Base-by-base conservation (phyloP, 306 rosid genomes). In the Fragaria ananassa region DNA sequence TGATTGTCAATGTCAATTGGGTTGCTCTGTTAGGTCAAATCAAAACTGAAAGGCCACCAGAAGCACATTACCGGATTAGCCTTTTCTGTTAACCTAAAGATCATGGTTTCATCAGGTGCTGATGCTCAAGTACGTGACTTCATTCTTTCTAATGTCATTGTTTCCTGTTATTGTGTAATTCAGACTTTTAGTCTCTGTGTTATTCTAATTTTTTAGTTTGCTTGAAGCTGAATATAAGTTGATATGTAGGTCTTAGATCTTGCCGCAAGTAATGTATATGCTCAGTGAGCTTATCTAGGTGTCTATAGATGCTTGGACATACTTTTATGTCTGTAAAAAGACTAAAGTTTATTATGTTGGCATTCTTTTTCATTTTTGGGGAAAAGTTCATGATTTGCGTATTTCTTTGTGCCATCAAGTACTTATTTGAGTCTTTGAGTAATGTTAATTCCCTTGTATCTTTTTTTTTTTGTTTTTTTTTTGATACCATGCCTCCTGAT, bases 101-200 rank as follows among this genome's bases (percentile, higher is more conserved):
- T 91, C 75, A 76, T 91, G 80, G 91, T 91, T 79, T 88, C 96
- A 53, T 89, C 96, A 19, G 96, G 91, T 62, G 96, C 93, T 51
- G 96, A 91, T 84, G 96, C 93, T 74, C 88, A 91, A 12, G 96
- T 91, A 82, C 53, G 83, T 71, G 68, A 41, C 68, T 29, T 47
- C 25, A 56, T 54, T 34, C 18, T 50, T 35, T 12, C 56, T 42
- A 17, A 17, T 21, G 23, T 14, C 29, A 17, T 7, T 34, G 2
- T 31, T 44, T 47, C 54, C 8, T 15, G n/a, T 70, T 49, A 49
- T 18, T 70, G 21, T n/a, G 29, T 42, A 42, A 0, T 31, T 31
- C 34, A 31, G 35, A 0, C 35, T 15, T 51, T 49, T 46, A 19
- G 5, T 35, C 69, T 34, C 41, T 31, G 10, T 62, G 45, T 37